A percentile compares a stretch with the other conserved stretches of the same genome.
Evolutionary conservation across 345 rosid species (phyloP).

Genomic region (Raphanus sativus): DNA sequence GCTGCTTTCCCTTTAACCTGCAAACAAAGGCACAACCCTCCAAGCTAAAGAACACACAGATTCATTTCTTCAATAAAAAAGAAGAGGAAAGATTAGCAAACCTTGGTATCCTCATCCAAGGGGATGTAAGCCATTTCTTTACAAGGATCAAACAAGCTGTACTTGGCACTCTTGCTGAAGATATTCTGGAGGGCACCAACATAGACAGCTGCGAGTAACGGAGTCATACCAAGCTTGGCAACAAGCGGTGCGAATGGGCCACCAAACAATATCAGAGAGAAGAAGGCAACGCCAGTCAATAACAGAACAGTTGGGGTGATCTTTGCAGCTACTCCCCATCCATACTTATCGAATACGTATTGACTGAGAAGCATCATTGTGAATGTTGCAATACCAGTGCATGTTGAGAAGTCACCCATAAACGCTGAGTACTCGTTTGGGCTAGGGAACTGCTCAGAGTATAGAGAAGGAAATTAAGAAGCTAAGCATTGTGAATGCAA

Average conservation of each 20-base stretch:
- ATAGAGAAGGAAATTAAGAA: neutral
- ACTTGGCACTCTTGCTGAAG: constrained; percentile 99
- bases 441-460: constrained; percentile 72
- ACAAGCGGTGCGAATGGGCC: constrained; percentile 73
- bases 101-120: constrained; percentile 97
- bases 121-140: constrained; percentile 99
- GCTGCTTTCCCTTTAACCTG: constrained; percentile 99
- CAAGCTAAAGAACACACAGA: neutral
- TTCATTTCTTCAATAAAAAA: neutral
- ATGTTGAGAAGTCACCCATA: constrained; percentile 98
- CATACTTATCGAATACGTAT: constrained; percentile 74
- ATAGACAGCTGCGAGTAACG: constrained; percentile 92
- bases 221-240: constrained; percentile 81
- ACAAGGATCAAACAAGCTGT: constrained; percentile 97
- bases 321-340: constrained; percentile 97
- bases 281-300: constrained; percentile 90
- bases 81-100: constrained; percentile 19
- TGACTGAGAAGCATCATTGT: constrained; percentile 96
- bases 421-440: constrained; percentile 96
- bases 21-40: constrained; percentile 4
- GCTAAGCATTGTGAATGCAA: neutral
- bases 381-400: constrained; percentile 91
- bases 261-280: constrained; percentile 79
- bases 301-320: constrained; percentile 93
- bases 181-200: constrained; percentile 97